phyloP scores from a whole-genome alignment of 495 filamentous ascomycete species.

The Baudoinia panamericana region DNA sequence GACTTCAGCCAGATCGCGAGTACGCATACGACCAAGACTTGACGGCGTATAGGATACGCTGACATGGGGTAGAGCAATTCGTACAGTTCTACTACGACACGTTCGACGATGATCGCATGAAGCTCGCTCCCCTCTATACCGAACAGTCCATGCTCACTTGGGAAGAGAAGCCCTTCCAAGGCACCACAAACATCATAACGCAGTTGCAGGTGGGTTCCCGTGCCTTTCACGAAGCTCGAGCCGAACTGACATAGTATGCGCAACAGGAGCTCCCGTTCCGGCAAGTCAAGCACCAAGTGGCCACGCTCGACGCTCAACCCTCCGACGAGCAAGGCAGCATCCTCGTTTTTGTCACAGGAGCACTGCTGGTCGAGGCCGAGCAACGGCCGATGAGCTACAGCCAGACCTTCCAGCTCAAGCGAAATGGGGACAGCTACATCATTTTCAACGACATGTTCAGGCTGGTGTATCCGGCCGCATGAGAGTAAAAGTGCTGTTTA shows the following conservation, averaged over 20 bases:
- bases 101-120: conserved; percentile 55
- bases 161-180: conserved; percentile 49
- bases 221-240: neutral
- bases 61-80: conserved; percentile 71
- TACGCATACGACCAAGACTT: neutral
- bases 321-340: conserved; percentile 46
- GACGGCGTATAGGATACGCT: neutral
- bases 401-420: conserved; percentile 70
- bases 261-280: conserved; percentile 62
- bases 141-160: conserved; percentile 88
- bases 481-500: conserved; percentile 5
- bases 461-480: conserved; percentile 49
- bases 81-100: conserved; percentile 76
- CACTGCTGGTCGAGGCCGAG: conserved; percentile 72
- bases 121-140: conserved; percentile 64
- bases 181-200: conserved; percentile 49
- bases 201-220: conserved; percentile 55
- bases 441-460: conserved; percentile 90
- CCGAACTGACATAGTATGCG: neutral
- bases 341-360: conserved; percentile 73
- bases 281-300: conserved; percentile 57
- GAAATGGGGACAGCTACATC: conserved; percentile 57
- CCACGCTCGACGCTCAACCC: conserved; percentile 67
- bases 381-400: conserved; percentile 70
- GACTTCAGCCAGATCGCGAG: conserved; percentile 21